Evolutionary conservation across 2,329 filamentous ascomycete species (phyloP).

Genomic region (Graphiopsis chlorocephala): DNA sequence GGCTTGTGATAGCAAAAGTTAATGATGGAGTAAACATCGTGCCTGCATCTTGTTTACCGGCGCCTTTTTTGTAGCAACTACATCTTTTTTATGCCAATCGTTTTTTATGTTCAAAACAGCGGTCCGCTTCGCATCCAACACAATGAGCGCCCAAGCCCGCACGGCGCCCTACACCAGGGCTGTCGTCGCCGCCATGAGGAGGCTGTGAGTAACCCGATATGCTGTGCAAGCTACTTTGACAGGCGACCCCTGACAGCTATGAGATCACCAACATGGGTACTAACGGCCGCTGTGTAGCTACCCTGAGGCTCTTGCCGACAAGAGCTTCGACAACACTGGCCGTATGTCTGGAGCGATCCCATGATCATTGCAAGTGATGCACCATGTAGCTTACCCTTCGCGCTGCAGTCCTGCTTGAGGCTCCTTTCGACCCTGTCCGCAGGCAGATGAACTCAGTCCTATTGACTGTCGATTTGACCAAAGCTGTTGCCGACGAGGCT

Average conservation of each 20-base stretch:
- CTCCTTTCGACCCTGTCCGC: constrained; percentile 58
- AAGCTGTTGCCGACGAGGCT: constrained; percentile 84
- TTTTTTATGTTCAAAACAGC: constrained; percentile 31
- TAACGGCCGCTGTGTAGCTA: constrained; percentile 57
- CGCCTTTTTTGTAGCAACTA: neutral
- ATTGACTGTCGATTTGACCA: constrained; percentile 87
- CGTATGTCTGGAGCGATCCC: constrained; percentile 40
- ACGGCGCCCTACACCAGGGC: constrained; percentile 61
- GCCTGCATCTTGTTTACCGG: neutral
- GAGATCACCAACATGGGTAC: neutral
- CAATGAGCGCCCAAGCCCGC: constrained; percentile 41
- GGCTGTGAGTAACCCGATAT: constrained; percentile 58
- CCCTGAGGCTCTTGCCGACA: constrained; percentile 83
- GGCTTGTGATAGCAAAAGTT: constrained; percentile 12
- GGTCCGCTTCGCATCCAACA: constrained; percentile 34
- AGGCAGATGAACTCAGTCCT: constrained; percentile 66
- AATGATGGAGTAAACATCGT: constrained; percentile 5
- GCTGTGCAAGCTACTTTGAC: neutral
- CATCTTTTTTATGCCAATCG: neutral
- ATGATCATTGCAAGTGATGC: neutral
- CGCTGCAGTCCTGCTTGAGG: constrained; percentile 62
- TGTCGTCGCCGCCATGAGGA: constrained; percentile 76
- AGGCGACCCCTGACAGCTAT: neutral
- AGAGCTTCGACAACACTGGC: constrained; percentile 95
- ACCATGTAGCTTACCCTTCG: neutral